These are phyloP conservation scores for Xerophyta viscosa DNA, from an alignment of 106 monocot species.

Conservation along the genomic window DNA sequence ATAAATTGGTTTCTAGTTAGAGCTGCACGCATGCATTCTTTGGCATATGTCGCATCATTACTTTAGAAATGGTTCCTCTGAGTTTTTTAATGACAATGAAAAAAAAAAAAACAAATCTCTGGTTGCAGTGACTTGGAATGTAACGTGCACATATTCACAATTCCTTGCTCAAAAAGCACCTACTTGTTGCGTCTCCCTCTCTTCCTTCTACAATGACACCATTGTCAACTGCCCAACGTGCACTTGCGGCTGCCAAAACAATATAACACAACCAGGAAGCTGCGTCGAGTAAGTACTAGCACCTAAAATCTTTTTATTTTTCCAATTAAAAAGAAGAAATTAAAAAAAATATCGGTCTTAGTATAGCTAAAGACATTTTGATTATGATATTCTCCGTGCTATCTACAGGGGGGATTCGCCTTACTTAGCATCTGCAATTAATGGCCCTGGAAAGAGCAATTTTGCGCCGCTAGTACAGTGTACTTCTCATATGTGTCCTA, in stretches of 20 bases:
- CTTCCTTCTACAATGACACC: constrained; percentile 87
- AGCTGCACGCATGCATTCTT: too few relatives aligned
- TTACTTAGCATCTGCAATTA: constrained; percentile 26
- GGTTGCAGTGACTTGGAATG: constrained; percentile 92
- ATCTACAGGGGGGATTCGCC: constrained; percentile 55
- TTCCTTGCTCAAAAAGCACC: constrained; percentile 71
- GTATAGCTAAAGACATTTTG: too few relatives aligned
- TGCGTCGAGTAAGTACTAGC: constrained; percentile 65
- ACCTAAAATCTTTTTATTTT: too few relatives aligned
- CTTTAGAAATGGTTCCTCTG: too few relatives aligned
- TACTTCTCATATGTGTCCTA: constrained; percentile 57
- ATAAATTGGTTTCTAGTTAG: too few relatives aligned
- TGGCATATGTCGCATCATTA: too few relatives aligned
- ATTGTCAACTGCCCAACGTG: constrained; percentile 81
- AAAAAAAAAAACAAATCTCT: background rate
- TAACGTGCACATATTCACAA: constrained; percentile 86
- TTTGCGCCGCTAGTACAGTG: constrained; percentile 38
- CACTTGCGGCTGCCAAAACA: constrained; percentile 77
- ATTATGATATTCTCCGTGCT: too few relatives aligned
- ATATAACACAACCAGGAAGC: constrained; percentile 67
- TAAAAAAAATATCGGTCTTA: too few relatives aligned
- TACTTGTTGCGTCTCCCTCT: constrained; percentile 84
- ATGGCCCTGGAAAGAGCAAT: constrained; percentile 24
- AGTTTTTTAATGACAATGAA: too few relatives aligned
- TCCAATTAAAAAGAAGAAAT: too few relatives aligned